These are phyloP conservation scores for Coemansia guatemalensis DNA, from an alignment of 192 early-diverging fungal species.

Conservation along the genomic window DNA sequence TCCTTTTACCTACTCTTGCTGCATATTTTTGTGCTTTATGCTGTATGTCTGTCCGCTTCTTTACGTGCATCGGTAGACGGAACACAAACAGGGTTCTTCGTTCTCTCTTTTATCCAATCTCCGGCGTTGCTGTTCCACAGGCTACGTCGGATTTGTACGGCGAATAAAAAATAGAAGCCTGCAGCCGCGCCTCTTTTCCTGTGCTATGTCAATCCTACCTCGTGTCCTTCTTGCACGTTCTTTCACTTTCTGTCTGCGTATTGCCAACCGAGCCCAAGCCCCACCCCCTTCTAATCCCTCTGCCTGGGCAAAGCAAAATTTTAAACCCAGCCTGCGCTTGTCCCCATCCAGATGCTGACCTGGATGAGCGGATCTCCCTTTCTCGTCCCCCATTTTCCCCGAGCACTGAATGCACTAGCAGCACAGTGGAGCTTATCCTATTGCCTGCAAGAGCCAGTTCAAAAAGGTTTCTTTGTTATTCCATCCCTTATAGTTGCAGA, in stretches of 20 bases:
- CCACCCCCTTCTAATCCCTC: not conserved
- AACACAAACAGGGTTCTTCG: not conserved
- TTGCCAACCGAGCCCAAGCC: not conserved
- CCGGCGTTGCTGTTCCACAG: not conserved
- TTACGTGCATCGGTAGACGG: not conserved
- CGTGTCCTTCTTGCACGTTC: slow-evolving; percentile 1
- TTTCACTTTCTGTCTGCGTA: slow-evolving; percentile 1
- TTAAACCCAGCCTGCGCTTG: slow-evolving; percentile 11
- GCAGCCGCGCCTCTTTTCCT: slow-evolving; percentile 33
- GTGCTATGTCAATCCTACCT: slow-evolving; percentile 5
- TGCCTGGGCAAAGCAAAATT: slow-evolving; percentile 5
- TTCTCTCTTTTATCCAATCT: slow-evolving; percentile 1
- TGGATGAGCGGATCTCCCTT: not conserved
- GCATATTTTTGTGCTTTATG: not conserved
- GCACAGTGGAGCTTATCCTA: not conserved
- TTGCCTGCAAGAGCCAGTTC: not conserved
- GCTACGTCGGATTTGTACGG: not conserved
- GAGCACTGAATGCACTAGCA: not conserved
- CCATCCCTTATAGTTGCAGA: slow-evolving; percentile 4
- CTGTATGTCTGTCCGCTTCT: not conserved
- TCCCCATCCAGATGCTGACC: slow-evolving; percentile 8
- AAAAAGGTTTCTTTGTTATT: not conserved
- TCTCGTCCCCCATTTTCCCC: not conserved
- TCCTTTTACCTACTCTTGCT: not conserved
- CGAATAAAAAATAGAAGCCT: slow-evolving; percentile 6